Evolutionary conservation across 202 grass and related monocot species (phyloP).

Genomic region (Bolboschoenoplectus hybrid): DNA sequence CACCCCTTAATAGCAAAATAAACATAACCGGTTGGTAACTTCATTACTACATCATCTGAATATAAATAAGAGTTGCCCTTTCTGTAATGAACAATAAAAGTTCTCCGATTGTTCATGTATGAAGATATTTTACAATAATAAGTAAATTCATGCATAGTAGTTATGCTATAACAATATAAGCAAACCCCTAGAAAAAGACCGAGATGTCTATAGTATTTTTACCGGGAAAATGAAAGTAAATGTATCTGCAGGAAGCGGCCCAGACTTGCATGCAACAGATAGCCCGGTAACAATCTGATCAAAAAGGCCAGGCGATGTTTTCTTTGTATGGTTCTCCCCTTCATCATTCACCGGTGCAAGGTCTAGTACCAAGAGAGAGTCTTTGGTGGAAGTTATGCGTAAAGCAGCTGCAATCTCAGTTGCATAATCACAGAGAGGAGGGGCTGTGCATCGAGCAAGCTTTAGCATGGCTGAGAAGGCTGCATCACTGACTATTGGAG

Average conservation of each 20-base stretch:
- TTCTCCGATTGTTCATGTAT: background rate
- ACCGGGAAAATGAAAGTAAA: constrained; percentile 98
- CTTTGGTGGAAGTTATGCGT: constrained; percentile 60
- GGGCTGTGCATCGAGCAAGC: constrained; percentile 80
- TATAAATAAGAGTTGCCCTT: constrained; percentile 15
- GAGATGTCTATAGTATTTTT: constrained; percentile 34
- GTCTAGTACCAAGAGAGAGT: constrained; percentile 64
- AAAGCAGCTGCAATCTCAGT: constrained; percentile 89
- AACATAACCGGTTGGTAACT: background rate
- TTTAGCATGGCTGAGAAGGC: constrained; percentile 83
- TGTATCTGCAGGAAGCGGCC: constrained; percentile 93
- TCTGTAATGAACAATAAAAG: constrained; percentile 25
- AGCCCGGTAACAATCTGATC: constrained; percentile 82
- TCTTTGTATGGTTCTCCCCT: constrained; percentile 52
- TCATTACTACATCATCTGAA: constrained; percentile 44
- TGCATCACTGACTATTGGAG: constrained; percentile 82
- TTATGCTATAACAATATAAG: background rate
- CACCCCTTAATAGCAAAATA: background rate
- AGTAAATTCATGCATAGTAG: background rate
- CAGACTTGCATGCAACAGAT: constrained; percentile 69
- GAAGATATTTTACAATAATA: background rate
- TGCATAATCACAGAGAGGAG: constrained; percentile 93
- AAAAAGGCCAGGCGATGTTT: constrained; percentile 64
- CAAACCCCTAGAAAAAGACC: background rate
- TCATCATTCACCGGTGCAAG: constrained; percentile 56